Percentiles rank a stretch among this genome's conserved stretches.
These are phyloP conservation scores for Clonostachys rosea DNA, from an alignment of 2,329 filamentous ascomycete species.

Conservation along the genomic window DNA sequence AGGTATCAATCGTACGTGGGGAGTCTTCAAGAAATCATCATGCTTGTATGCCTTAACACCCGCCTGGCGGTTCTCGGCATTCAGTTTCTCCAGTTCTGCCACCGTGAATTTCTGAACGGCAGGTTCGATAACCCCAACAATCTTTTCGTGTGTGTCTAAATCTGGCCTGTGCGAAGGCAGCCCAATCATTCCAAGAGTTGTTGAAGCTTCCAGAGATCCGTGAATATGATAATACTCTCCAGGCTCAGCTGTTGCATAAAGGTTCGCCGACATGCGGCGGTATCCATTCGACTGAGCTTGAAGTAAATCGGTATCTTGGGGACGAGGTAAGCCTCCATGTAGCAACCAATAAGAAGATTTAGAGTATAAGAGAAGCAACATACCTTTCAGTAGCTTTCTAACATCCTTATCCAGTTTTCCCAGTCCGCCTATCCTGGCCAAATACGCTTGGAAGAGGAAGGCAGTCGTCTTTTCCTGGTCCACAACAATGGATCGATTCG, in stretches of 20 bases:
- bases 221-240: slow-evolving; percentile 74
- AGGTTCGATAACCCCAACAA: slow-evolving; percentile 54
- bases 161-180: slow-evolving; percentile 57
- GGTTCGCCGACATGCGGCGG: slow-evolving; percentile 66
- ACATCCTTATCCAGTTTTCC: slow-evolving; percentile 29
- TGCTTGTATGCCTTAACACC: slow-evolving; percentile 56
- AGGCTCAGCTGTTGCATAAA: slow-evolving; percentile 62
- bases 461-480: slow-evolving; percentile 33
- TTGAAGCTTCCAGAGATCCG: slow-evolving; percentile 67
- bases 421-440: slow-evolving; percentile 27
- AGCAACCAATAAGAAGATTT: not conserved
- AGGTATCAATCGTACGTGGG: slow-evolving; percentile 26
- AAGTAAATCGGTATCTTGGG: slow-evolving; percentile 64
- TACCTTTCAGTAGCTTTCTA: slow-evolving; percentile 20
- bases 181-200: slow-evolving; percentile 66
- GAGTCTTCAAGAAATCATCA: slow-evolving; percentile 52
- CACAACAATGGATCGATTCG: slow-evolving; percentile 15
- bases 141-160: slow-evolving; percentile 53
- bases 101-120: slow-evolving; percentile 50
- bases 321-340: not conserved
- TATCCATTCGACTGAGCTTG: slow-evolving; percentile 68
- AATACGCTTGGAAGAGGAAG: slow-evolving; percentile 31
- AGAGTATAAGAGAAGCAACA: not conserved
- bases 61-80: slow-evolving; percentile 50
- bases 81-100: slow-evolving; percentile 53